phyloP scores from a whole-genome alignment of 2,329 filamentous ascomycete genomes.

The Neobulgaria alba region DNA sequence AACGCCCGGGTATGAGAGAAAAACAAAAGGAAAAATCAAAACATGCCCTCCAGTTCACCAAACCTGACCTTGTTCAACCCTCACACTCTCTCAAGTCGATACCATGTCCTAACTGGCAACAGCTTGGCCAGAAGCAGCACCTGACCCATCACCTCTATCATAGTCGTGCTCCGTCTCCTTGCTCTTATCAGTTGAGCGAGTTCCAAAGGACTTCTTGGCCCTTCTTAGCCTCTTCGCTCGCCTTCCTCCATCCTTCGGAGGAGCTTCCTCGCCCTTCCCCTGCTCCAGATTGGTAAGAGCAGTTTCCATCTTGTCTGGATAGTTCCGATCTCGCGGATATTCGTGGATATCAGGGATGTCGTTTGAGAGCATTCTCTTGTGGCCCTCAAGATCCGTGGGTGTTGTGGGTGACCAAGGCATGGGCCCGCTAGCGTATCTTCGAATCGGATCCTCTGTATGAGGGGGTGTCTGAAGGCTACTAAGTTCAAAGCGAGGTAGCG shows the following conservation, averaged over 20 bases:
- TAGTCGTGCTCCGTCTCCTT: not conserved
- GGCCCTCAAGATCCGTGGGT: slow-evolving; percentile 1
- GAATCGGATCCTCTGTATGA: not conserved
- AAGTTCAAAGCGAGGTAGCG: not conserved
- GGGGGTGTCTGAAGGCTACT: not conserved
- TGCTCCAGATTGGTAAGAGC: slow-evolving; percentile 2
- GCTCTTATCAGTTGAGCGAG: not conserved
- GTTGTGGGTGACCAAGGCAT: slow-evolving; percentile 3
- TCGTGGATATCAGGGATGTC: slow-evolving; percentile 4
- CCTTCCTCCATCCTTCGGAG: slow-evolving; percentile 2
- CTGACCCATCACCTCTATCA: not conserved
- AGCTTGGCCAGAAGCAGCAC: too few species aligned
- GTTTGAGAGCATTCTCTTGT: slow-evolving; percentile 1
- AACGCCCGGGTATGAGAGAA: too few species aligned
- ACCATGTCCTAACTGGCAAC: too few species aligned
- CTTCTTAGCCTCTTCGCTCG: slow-evolving; percentile 2
- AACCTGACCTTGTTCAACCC: too few species aligned
- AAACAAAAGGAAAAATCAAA: too few species aligned
- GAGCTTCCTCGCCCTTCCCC: not conserved
- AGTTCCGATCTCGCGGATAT: slow-evolving; percentile 1
- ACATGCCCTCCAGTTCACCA: too few species aligned
- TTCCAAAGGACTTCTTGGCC: not conserved
- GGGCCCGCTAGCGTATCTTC: not conserved
- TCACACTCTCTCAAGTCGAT: too few species aligned
- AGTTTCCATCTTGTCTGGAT: slow-evolving; percentile 7